These are phyloP conservation scores for Nitzschia palea DNA, from an alignment of 108 stramenopile species.

Conservation along the genomic window DNA sequence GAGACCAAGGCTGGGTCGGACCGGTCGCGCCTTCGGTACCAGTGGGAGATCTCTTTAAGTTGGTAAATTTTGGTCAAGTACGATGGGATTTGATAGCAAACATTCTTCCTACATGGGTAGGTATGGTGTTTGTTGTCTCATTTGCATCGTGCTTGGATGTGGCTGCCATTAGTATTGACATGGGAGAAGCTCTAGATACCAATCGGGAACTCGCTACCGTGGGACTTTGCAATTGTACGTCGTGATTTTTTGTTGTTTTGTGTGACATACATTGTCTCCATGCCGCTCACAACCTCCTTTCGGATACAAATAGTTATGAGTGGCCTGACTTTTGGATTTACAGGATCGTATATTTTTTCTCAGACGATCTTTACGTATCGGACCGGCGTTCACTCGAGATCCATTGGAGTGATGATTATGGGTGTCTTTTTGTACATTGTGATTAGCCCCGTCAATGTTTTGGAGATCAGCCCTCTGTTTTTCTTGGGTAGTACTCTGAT, in stretches of 20 bases:
- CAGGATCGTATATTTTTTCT: constrained; percentile 95
- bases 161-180: constrained; percentile 88
- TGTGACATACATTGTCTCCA: not conserved
- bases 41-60: constrained; percentile 56
- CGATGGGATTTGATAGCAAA: constrained; percentile 73
- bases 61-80: constrained; percentile 70
- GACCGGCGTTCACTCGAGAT: constrained; percentile 73
- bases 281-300: not conserved
- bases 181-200: constrained; percentile 91
- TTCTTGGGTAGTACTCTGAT: constrained; percentile 94
- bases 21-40: constrained; percentile 70
- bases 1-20: constrained; percentile 85
- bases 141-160: constrained; percentile 96
- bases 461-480: constrained; percentile 82
- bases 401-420: constrained; percentile 81
- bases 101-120: constrained; percentile 81
- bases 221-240: constrained; percentile 86
- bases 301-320: constrained; percentile 49
- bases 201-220: constrained; percentile 92
- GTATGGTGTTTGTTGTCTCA: constrained; percentile 98
- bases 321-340: constrained; percentile 85
- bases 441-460: constrained; percentile 67
- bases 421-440: constrained; percentile 67
- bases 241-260: not conserved
- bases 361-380: constrained; percentile 99